phyloP scores from a whole-genome alignment of 2,329 filamentous ascomycete genomes.

The Paraconiothyrium brasiliense region DNA sequence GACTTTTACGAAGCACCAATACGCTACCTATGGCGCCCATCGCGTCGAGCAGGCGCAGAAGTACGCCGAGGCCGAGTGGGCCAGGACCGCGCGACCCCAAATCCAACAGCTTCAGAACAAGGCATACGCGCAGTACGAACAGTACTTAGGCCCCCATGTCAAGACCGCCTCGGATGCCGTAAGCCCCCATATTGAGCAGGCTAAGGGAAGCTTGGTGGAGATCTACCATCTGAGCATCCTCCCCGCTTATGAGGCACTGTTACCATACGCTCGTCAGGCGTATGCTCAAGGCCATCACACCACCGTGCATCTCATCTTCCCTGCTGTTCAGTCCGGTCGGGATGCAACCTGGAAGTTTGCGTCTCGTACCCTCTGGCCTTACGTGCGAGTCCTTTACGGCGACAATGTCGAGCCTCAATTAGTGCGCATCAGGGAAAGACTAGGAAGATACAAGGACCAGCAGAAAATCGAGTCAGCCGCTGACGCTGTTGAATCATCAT shows the following conservation, averaged over 20 bases:
- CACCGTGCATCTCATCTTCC: slow-evolving; percentile 74
- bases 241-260: slow-evolving; percentile 77
- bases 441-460: slow-evolving; percentile 77
- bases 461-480: slow-evolving; percentile 69
- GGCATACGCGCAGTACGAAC: slow-evolving; percentile 72
- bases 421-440: slow-evolving; percentile 86
- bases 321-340: slow-evolving; percentile 76
- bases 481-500: slow-evolving; percentile 60
- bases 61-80: slow-evolving; percentile 78
- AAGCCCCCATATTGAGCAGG: slow-evolving; percentile 77
- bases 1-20: slow-evolving; percentile 68
- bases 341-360: slow-evolving; percentile 75
- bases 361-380: slow-evolving; percentile 81
- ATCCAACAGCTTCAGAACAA: slow-evolving; percentile 71
- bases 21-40: slow-evolving; percentile 77
- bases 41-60: slow-evolving; percentile 72
- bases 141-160: slow-evolving; percentile 77
- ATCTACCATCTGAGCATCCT: slow-evolving; percentile 77
- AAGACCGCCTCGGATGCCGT: slow-evolving; percentile 66
- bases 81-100: slow-evolving; percentile 78
- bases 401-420: slow-evolving; percentile 97
- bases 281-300: slow-evolving; percentile 75
- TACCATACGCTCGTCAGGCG: slow-evolving; percentile 76
- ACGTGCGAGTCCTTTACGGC: slow-evolving; percentile 79
- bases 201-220: slow-evolving; percentile 69